Percentiles rank a stretch among this genome's conserved stretches.
Conservation (phyloP, 2,329 filamentous ascomycete species). For the Waltergamsia citrina region DNA sequence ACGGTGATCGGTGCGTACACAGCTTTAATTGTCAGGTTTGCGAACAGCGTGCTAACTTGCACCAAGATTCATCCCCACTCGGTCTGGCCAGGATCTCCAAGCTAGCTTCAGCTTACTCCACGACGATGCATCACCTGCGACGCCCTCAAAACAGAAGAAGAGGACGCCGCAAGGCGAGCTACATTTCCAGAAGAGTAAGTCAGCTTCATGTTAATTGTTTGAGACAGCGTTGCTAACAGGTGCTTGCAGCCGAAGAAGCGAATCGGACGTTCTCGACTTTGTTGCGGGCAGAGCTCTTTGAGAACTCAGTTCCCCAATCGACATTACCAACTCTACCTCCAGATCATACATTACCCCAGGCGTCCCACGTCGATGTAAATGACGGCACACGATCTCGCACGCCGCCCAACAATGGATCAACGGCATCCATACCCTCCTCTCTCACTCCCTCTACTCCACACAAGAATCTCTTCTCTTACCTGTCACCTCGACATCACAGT, state of each 20-base stretch:
- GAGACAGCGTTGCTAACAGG: too few relatives aligned
- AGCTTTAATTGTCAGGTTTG: constrained; percentile 1
- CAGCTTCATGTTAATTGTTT: constrained; percentile 3
- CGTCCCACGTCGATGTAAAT: constrained; percentile 42
- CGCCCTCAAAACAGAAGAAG: constrained; percentile 76
- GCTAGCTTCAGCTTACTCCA: constrained; percentile 88
- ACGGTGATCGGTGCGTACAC: constrained; percentile 47
- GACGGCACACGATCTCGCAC: constrained; percentile 70
- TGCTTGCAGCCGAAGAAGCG: constrained; percentile 86
- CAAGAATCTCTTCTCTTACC: constrained; percentile 93
- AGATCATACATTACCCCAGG: constrained; percentile 40
- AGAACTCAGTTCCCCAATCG: constrained; percentile 76
- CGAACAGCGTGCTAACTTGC: constrained; percentile 11
- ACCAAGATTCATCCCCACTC: constrained; percentile 83
- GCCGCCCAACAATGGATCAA: constrained; percentile 58
- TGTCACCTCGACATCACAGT: constrained; percentile 63
- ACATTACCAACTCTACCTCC: constrained; percentile 54
- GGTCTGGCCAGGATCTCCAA: constrained; percentile 85
- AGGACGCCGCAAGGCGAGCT: constrained; percentile 81
- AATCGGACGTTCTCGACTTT: constrained; percentile 87
- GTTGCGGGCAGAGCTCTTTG: constrained; percentile 85
- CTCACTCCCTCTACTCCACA: constrained; percentile 91
- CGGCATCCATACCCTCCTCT: constrained; percentile 57
- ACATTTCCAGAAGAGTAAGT: constrained; percentile 84
- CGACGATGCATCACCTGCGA: constrained; percentile 87